Evolutionary conservation across 1,284 basidiomycete genomes (phyloP), one percentile per base, ranked within the genome.

Genomic region (Ustilago xerochloae): DNA sequence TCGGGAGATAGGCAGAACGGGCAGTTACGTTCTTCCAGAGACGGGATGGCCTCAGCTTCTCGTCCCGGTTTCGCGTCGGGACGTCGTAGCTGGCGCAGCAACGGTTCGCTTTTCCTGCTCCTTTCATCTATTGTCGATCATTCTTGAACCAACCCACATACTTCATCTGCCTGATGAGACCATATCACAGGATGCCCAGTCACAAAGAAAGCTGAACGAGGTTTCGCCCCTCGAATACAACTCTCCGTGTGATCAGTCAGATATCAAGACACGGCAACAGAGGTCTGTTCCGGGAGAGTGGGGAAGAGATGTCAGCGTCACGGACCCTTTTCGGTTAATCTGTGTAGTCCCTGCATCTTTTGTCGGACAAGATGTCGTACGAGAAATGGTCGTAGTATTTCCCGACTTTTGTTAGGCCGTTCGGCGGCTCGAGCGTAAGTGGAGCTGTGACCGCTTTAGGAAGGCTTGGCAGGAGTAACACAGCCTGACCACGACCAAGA

Each of bases 311-410:
- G 18, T 20, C 16, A 24, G 45, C 45, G 45, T 41, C 54, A 26
- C 29, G 47, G 53, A 56, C 53, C 45, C 53, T 56, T 1, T n/a
- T 41, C 38, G 15, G 22, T 36, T 28, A 33, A 26, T 46, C 26
- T 8, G 9, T 49, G 24, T 13, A 43, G 58, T 52, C 57, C 49
- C 57, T 59, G 57, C 57, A 59, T 38, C 29, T 8, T 9, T 24
- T 7, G 13, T 12, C 7, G 15, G 7, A 22, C 32, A 15, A 24
- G 8, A 3, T 52, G 5, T 53, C 58, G 58, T 53, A 45, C 58
- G 58, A 28, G 43, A 55, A 29, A 33, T 22, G 49, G 26, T 35
- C 18, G 3, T 12, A 33, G 26, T 4, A 20, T 20, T 20, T 20
- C 9, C 18, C 13, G 9, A 9, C 10, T 4, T 4, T 13, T 43